Evolutionary conservation across 2,329 filamentous ascomycete species (phyloP).

Genomic region (Ceratocystis variospora): DNA sequence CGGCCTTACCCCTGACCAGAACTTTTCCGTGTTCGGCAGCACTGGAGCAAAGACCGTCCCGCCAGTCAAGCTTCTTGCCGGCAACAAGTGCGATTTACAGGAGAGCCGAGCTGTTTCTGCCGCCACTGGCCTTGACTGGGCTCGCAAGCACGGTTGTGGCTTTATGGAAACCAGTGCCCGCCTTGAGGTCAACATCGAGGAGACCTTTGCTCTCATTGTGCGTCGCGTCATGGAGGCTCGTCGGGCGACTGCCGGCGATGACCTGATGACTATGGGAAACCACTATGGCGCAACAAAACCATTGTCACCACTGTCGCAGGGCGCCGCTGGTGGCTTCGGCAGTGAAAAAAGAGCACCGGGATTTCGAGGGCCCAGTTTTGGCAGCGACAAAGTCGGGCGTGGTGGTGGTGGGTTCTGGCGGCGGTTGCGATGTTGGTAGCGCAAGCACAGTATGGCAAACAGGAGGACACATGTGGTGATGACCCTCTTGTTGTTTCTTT

Average conservation of each 20-base stretch:
- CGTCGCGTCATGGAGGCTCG: conserved; percentile 47
- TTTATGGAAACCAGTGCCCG: conserved; percentile 85
- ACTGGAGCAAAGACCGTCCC: conserved; percentile 41
- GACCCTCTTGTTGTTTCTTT: conserved; percentile 1
- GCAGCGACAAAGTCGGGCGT: conserved; percentile 33
- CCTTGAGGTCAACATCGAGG: conserved; percentile 77
- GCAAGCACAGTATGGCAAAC: not conserved
- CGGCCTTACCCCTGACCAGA: conserved; percentile 27
- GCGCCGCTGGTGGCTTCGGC: conserved; percentile 23
- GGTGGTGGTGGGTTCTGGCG: conserved; percentile 40
- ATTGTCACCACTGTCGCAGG: conserved; percentile 37
- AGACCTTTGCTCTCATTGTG: conserved; percentile 65
- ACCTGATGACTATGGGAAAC: conserved; percentile 26
- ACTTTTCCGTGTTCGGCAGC: conserved; percentile 24
- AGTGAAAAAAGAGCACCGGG: conserved; percentile 36
- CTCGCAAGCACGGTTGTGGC: conserved; percentile 55
- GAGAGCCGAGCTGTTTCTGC: conserved; percentile 55
- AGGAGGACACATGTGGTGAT: not conserved
- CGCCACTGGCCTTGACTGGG: conserved; percentile 62
- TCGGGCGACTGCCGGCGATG: conserved; percentile 35
- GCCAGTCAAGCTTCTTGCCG: conserved; percentile 70
- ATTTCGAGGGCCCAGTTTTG: conserved; percentile 31
- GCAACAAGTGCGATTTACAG: conserved; percentile 75
- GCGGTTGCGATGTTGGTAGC: conserved; percentile 42
- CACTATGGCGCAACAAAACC: conserved; percentile 45